These are phyloP conservation scores for Cercophora sp. DNA, from an alignment of 495 filamentous ascomycete species.

Conservation along the genomic window DNA sequence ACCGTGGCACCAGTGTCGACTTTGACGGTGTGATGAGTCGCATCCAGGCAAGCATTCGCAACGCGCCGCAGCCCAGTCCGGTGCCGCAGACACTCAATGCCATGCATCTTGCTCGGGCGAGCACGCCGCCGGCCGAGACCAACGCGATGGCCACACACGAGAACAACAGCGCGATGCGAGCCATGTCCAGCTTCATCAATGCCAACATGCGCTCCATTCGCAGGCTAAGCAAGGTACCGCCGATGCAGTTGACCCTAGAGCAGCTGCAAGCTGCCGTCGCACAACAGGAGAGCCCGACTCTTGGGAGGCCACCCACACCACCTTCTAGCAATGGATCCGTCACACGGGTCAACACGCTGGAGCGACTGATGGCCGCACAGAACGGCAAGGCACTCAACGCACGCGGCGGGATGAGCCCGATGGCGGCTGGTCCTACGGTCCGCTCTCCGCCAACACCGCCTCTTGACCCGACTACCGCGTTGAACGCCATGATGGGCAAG, in stretches of 20 bases:
- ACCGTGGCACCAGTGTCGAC: slow-evolving; percentile 27
- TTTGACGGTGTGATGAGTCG: slow-evolving; percentile 45
- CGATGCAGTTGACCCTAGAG: slow-evolving; percentile 32
- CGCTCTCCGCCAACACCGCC: slow-evolving; percentile 1
- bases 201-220: slow-evolving; percentile 45
- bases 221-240: slow-evolving; percentile 39
- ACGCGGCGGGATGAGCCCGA: background rate
- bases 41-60: slow-evolving; percentile 31
- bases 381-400: slow-evolving; percentile 9
- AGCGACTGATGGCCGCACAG: slow-evolving; percentile 19
- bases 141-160: slow-evolving; percentile 35
- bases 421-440: background rate
- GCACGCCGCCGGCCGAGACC: slow-evolving; percentile 26
- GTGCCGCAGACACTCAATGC: slow-evolving; percentile 34
- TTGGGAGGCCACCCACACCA: slow-evolving; percentile 26
- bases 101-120: slow-evolving; percentile 32
- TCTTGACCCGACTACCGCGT: slow-evolving; percentile 10
- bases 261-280: slow-evolving; percentile 28
- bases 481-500: slow-evolving; percentile 28
- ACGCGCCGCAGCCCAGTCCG: slow-evolving; percentile 9
- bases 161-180: slow-evolving; percentile 37
- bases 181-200: slow-evolving; percentile 45
- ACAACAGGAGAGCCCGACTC: slow-evolving; percentile 16
- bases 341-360: slow-evolving; percentile 15
- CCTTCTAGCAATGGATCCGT: slow-evolving; percentile 26